phyloP scores from a whole-genome alignment of 352 stramenopile species.

The Phytophthora nicotianae region DNA sequence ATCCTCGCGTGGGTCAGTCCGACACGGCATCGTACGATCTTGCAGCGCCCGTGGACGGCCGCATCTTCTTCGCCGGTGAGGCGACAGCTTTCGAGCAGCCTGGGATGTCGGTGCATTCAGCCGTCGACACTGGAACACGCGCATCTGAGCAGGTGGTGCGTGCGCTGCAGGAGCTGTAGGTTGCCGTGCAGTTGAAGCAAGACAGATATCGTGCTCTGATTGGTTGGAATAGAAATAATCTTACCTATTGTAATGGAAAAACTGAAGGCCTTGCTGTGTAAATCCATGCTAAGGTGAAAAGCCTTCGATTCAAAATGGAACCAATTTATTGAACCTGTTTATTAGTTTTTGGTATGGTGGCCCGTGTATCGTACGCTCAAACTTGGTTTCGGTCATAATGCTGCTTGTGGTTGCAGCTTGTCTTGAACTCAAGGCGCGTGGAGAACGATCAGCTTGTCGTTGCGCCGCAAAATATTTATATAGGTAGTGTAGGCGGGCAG shows the following conservation, averaged over 20 bases:
- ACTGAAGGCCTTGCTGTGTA: too few relatives aligned
- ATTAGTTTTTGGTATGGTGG: conserved; percentile 38
- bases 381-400: conserved; percentile 28
- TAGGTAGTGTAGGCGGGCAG: conserved; percentile 37
- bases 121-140: conserved; percentile 80
- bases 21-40: conserved; percentile 66
- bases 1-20: conserved; percentile 70
- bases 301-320: conserved; percentile 12
- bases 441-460: conserved; percentile 21
- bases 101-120: conserved; percentile 83
- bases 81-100: conserved; percentile 83
- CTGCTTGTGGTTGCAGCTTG: conserved; percentile 27
- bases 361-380: conserved; percentile 45
- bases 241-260: background rate
- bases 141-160: conserved; percentile 55
- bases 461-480: conserved; percentile 53
- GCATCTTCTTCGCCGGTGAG: conserved; percentile 84
- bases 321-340: conserved; percentile 33
- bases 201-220: background rate
- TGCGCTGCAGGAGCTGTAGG: conserved; percentile 39
- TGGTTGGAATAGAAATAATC: background rate
- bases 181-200: conserved; percentile 4
- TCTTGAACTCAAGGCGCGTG: conserved; percentile 37
- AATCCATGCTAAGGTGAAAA: background rate
- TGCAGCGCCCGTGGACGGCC: conserved; percentile 59